A percentile compares a stretch with the other conserved stretches of the same genome.
phyloP scores from a whole-genome alignment of 495 filamentous ascomycete species.

The Penicillium canariense region DNA sequence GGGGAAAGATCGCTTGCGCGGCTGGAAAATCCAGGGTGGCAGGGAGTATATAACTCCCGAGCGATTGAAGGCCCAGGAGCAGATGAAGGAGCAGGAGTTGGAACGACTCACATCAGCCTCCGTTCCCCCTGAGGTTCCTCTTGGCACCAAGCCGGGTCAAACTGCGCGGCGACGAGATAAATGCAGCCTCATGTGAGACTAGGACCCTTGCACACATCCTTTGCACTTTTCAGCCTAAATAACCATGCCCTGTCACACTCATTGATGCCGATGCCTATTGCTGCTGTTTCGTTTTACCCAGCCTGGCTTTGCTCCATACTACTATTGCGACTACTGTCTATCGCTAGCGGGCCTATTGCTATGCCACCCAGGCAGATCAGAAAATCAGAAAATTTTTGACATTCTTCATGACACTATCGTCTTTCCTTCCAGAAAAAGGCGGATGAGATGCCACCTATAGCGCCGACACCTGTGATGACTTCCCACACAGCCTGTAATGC shows the following conservation, averaged over 20 bases:
- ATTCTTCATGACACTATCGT: background rate
- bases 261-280: background rate
- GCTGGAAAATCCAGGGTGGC: slow-evolving; percentile 59
- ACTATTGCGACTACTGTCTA: background rate
- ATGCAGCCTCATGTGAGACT: slow-evolving; percentile 4
- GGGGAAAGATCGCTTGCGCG: slow-evolving; percentile 54
- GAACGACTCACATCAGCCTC: slow-evolving; percentile 8
- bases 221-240: slow-evolving; percentile 3
- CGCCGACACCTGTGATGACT: slow-evolving; percentile 22
- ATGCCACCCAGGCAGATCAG: background rate
- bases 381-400: background rate
- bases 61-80: slow-evolving; percentile 31
- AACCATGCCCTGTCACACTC: background rate
- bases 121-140: background rate
- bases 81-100: slow-evolving; percentile 42
- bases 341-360: background rate
- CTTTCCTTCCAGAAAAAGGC: slow-evolving; percentile 20
- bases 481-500: slow-evolving; percentile 27
- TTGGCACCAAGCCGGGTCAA: background rate
- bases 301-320: background rate
- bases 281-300: background rate
- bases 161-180: background rate
- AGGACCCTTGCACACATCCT: background rate
- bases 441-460: slow-evolving; percentile 26
- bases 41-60: slow-evolving; percentile 50